Percentiles rank a stretch among this genome's conserved stretches.
These are phyloP conservation scores for Penicillium desertorum DNA, from an alignment of 495 filamentous ascomycete genomes.

Conservation along the genomic window DNA sequence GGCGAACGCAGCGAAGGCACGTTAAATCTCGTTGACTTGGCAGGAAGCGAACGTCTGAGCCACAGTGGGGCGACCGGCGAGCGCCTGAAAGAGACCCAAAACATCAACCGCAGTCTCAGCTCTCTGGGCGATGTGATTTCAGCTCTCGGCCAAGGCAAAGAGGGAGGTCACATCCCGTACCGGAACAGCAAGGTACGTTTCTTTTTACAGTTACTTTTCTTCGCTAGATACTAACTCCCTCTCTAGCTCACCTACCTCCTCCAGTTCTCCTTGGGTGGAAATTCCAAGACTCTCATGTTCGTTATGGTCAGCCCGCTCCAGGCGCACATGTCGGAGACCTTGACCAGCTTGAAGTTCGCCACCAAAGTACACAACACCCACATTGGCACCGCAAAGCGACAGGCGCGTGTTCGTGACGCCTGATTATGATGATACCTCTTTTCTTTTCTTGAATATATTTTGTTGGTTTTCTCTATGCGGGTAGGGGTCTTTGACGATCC, in stretches of 20 bases:
- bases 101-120: conserved; percentile 91
- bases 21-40: conserved; percentile 93
- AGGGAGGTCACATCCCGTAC: conserved; percentile 87
- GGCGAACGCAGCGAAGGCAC: conserved; percentile 86
- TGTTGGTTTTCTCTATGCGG: conserved; percentile 14
- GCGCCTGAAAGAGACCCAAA: conserved; percentile 89
- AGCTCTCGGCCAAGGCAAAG: conserved; percentile 81
- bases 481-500: conserved; percentile 35
- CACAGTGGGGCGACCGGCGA: conserved; percentile 82
- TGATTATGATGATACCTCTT: conserved; percentile 36
- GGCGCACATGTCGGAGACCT: conserved; percentile 87
- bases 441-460: conserved; percentile 27
- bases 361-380: conserved; percentile 92
- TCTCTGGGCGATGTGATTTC: conserved; percentile 95
- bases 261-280: conserved; percentile 92
- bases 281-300: conserved; percentile 98
- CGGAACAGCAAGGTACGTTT: conserved; percentile 81
- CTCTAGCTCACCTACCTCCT: conserved; percentile 85
- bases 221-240: conserved; percentile 2
- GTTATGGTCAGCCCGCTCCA: conserved; percentile 95
- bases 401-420: conserved; percentile 59
- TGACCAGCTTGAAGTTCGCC: conserved; percentile 94
- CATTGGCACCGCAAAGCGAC: conserved; percentile 80
- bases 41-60: conserved; percentile 87
- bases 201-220: neutral